Evolutionary conservation across 495 filamentous ascomycete species (phyloP), one percentile per base, ranked within the genome.

Genomic region (Astrothelium subdiscretum): DNA sequence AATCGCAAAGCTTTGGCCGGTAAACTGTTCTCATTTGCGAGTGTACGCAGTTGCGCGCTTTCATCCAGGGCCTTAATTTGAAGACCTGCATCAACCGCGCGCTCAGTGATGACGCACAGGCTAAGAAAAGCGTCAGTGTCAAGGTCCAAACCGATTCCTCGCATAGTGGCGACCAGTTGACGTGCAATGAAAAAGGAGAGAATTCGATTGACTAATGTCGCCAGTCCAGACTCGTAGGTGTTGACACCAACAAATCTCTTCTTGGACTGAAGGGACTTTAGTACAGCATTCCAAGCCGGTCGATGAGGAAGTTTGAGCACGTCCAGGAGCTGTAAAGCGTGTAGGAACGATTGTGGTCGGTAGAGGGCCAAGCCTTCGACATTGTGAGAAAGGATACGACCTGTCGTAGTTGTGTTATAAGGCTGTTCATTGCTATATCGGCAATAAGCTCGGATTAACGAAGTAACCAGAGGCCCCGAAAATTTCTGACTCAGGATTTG

Each of bases 251-350:
- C 8, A 54, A 54, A 54, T 5, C 6, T 54, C 24, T 54, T 54
- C 24, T 27, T 15, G 8, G 5, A 5, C n/a, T 24, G 22, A 13
- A 69, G 64, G 24, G 54, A 62, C 8, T 31, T 29, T 8, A 70
- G 60, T 3, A 71, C 57, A 24, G 59, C 6, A 59, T 68, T 69
- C 80, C 81, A 84, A 2, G 75, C 64, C 26, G 71, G 68, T 42
- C 71, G 70, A 22, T 72, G 72, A 40, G 62, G 67, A 2, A 74
- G 70, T 11, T 67, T 67, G 29, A 70, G 72, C 29, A 63, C 43
- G 44, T 64, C 71, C 51, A 80, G 59, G 24, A 84, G 67, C 29
- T 76, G 60, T 42, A 79, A 66, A 1, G 80, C 79, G 65, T 79
- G 76, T 27, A 74, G 68, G 20, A 83, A 29, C 5, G 65, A 32